Evolutionary conservation across 2,329 filamentous ascomycete genomes (phyloP), one percentile per base, ranked within the genome.

Genomic region (Fusarium sp.): DNA sequence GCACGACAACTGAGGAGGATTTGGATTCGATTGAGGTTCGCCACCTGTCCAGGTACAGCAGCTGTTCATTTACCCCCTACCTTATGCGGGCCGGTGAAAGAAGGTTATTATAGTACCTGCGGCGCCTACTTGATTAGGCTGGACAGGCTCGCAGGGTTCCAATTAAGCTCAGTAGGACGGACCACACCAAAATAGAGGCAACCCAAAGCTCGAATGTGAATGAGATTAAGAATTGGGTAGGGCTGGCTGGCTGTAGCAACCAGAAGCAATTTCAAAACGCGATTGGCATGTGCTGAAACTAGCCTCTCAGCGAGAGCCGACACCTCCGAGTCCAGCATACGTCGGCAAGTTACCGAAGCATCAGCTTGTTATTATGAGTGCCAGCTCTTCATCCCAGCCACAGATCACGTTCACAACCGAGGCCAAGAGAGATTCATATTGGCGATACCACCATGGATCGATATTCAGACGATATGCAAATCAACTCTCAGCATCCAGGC

Each of bases 91-190:
- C 59, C 57, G 59, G 62, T 44, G 57, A 45, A 17, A 48, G 26
- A 62, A 44, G 17, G 17, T 61, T 56, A 56, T 58, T 46, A 48
- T 19, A 22, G 26, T 22, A 22, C 40, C 32, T 43, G 50, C 50
- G 44, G 60, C 57, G 15, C 32, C 39, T 62, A 56, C 49, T 49
- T 37, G 14, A 35, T 40, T 46, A 39, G 47, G 39, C 39, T 48
- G 43, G 28, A 44, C 24, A 56, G 30, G 22, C 20, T 55, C 13
- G 24, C 60, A 63, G 35, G 58, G 60, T 30, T 56, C 30, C 10
- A 33, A 19, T 63, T 63, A 56, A 62, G 58, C 56, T 62, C 54
- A 62, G 46, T 37, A 15, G 37, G 19, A 22, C 10, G 30, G 56
- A 30, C 57, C 58, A 62, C 47, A 47, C 41, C 58, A 22, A 44